Conservation (phyloP, 306 rosid species). For the Sicyos edulis region DNA sequence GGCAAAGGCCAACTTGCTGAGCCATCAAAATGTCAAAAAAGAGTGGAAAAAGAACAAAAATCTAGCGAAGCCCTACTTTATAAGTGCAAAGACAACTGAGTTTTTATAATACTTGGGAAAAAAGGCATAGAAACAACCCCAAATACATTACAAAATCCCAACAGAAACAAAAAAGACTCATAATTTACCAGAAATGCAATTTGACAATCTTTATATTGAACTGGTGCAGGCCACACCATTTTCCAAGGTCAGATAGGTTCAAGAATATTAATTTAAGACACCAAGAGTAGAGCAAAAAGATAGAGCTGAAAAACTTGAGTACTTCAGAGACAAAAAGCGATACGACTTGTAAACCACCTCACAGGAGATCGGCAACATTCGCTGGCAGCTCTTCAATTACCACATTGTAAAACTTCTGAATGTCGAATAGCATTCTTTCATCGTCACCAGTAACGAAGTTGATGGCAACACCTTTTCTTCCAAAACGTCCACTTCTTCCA, state of each 20-base stretch:
- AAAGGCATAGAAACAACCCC: neutral
- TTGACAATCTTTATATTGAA: constrained; percentile 23
- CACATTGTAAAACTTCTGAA: constrained; percentile 89
- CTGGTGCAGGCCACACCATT: constrained; percentile 23
- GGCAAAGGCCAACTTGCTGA: no score
- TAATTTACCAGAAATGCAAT: constrained; percentile 12
- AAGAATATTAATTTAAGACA: constrained; percentile 33
- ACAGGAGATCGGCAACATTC: constrained; percentile 77
- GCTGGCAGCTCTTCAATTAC: constrained; percentile 83
- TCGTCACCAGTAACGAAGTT: constrained; percentile 82
- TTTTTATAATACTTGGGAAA: neutral
- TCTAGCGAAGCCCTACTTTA: neutral
- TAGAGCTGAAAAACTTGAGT: constrained; percentile 20
- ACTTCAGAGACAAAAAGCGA: constrained; percentile 15
- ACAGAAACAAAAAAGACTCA: constrained; percentile 23
- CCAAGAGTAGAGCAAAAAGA: constrained; percentile 21
- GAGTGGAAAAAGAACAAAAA: no score
- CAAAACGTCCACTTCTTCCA: constrained; percentile 91
- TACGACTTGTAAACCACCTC: constrained; percentile 38
- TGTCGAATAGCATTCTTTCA: constrained; percentile 76
- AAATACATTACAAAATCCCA: constrained; percentile 22
- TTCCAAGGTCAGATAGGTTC: constrained; percentile 33
- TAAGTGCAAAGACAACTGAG: neutral
- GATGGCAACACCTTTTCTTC: constrained; percentile 92
- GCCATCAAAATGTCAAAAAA: neutral